Evolutionary conservation across 495 filamentous ascomycete genomes (phyloP).

Genomic region (Niebla homalea): DNA sequence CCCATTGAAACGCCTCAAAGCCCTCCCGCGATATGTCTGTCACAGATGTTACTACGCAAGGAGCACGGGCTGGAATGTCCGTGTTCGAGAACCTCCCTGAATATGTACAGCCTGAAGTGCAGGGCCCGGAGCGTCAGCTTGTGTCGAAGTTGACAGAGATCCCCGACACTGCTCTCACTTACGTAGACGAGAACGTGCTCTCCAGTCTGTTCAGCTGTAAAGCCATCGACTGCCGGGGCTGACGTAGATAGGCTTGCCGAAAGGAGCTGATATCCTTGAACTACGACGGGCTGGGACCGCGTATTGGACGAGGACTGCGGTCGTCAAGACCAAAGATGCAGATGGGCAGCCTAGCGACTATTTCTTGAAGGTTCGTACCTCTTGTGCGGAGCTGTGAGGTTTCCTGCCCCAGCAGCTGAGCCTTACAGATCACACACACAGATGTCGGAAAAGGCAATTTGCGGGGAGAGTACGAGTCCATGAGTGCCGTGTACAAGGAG

Average conservation of each 20-base stretch:
- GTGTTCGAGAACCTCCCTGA: neutral
- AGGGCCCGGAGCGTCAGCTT: neutral
- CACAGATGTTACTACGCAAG: too few relatives aligned
- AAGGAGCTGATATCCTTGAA: slow-evolving; percentile 2
- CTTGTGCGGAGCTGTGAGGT: neutral
- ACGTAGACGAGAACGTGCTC: slow-evolving; percentile 11
- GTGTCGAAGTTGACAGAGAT: neutral
- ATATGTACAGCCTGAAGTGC: neutral
- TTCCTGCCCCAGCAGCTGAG: neutral
- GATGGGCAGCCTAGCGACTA: slow-evolving; percentile 7
- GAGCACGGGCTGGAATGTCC: neutral
- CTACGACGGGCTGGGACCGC: slow-evolving; percentile 11
- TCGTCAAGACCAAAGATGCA: slow-evolving; percentile 7
- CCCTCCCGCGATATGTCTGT: too few relatives aligned
- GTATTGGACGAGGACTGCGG: slow-evolving; percentile 17
- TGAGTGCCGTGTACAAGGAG: slow-evolving; percentile 9
- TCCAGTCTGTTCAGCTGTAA: slow-evolving; percentile 3
- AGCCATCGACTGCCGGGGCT: neutral
- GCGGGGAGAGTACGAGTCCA: slow-evolving; percentile 17
- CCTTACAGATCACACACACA: slow-evolving; percentile 1
- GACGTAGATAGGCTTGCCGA: slow-evolving; percentile 7
- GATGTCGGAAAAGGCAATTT: slow-evolving; percentile 14
- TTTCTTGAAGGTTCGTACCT: slow-evolving; percentile 14
- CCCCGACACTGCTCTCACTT: neutral
- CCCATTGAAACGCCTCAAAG: too few relatives aligned